Evolutionary conservation across 306 rosid genomes (phyloP), one percentile per base, ranked within the genome.

Genomic region (Argentina anserina): DNA sequence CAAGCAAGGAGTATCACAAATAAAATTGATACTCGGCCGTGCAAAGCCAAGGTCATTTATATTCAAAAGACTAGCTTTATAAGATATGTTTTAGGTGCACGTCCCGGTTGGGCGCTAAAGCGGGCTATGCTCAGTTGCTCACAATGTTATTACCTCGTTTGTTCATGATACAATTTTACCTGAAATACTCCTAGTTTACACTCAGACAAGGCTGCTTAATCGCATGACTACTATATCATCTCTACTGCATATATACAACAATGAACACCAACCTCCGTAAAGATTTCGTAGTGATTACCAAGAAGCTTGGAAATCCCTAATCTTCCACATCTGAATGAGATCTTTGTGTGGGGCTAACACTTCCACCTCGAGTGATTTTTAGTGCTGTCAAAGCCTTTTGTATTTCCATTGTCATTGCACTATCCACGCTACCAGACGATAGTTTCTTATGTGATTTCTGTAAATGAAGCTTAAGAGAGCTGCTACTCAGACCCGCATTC

Each of bases 371-470:
- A 79, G 78, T 80, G 36, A 86, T 76, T 78, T 84, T 86, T 46
- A 91, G 85, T n/a, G 89, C 89, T 47, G 88, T 84, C 69, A 94
- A 81, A 45, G 90, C 91, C 73, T 90, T 94, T 14, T 88, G 88
- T 55, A 92, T 92, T 70, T 92, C 98, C 95, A 91, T 91, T 42
- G 88, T 89, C 93, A 91, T 89, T 78, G 95, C 97, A 73, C 97
- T 91, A 53, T 94, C 99, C 39, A 91, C 97, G 20, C 97, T 94
- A 9, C 99, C 97, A 8, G 97, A 94, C 7, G 96, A 94, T 14
- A 94, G 80, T 79, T 88, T 91, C 81, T 79, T 90, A 76, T 94
- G 99, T 39, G 96, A 84, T 75, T 91, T 94, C 80, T 94, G 97
- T 80, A 90, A 43, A 81, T 94, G 99, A 43, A 94, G 93, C 81